These are phyloP conservation scores for Xylaria sp. DNA, from an alignment of 2,329 filamentous ascomycete species.

Conservation along the genomic window DNA sequence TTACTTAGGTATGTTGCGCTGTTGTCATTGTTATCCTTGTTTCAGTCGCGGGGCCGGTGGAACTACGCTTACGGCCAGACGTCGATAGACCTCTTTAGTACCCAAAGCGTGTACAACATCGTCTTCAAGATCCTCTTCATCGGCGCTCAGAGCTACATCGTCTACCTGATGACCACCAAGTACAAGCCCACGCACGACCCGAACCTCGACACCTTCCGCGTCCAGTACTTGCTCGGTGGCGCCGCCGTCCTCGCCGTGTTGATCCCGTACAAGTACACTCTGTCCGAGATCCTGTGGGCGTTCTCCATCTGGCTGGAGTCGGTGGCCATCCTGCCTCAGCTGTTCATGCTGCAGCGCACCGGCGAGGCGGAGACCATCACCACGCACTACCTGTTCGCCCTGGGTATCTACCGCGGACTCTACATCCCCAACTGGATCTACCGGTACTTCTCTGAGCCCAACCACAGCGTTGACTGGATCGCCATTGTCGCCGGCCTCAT, in stretches of 20 bases:
- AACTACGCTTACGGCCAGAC: conserved; percentile 8
- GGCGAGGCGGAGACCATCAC: conserved; percentile 99
- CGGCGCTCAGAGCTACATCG: conserved; percentile 83
- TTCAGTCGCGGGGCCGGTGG: conserved; percentile 1
- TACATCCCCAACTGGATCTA: conserved; percentile 99
- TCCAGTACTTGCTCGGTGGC: conserved; percentile 87
- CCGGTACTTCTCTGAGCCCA: conserved; percentile 75
- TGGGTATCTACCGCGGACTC: conserved; percentile 86
- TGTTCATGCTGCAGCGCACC: conserved; percentile 97
- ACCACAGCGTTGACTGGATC: conserved; percentile 79
- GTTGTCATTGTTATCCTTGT: background rate
- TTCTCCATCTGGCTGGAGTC: conserved; percentile 98
- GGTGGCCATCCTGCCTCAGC: conserved; percentile 93
- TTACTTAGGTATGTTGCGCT: conserved; percentile 70
- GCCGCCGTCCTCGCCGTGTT: conserved; percentile 78
- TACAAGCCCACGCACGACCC: conserved; percentile 98
- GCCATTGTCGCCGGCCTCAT: conserved; percentile 86
- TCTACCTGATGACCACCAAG: conserved; percentile 97
- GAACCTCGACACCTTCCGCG: conserved; percentile 95
- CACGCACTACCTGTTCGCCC: conserved; percentile 93
- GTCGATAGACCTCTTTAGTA: conserved; percentile 78
- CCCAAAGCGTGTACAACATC: conserved; percentile 85
- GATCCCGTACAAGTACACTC: conserved; percentile 82
- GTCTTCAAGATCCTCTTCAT: conserved; percentile 97
- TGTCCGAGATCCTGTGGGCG: conserved; percentile 90